A percentile compares a stretch with the other conserved stretches of the same genome.
Conservation (phyloP, 129 eudicot species). For the Erigeron canadensis region DNA sequence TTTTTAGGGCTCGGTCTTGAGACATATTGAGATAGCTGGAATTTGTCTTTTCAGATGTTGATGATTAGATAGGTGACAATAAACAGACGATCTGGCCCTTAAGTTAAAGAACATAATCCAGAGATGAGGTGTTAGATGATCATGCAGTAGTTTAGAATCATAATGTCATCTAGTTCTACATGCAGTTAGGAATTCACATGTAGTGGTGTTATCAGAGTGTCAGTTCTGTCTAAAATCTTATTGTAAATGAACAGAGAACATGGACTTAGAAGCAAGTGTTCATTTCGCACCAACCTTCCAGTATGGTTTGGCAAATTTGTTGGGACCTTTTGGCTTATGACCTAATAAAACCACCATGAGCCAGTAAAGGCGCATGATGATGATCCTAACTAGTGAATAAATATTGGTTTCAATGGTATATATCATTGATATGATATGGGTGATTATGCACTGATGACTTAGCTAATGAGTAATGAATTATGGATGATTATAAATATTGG, state of each 20-base stretch:
- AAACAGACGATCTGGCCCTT: slow-evolving; percentile 10
- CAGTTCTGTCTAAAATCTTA: background rate
- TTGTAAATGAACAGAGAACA: background rate
- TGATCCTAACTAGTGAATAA: too few relatives aligned
- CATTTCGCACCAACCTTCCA: background rate
- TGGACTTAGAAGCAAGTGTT: background rate
- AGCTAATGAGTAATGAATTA: too few relatives aligned
- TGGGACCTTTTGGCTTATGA: slow-evolving; percentile 18
- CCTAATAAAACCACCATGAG: slow-evolving; percentile 1
- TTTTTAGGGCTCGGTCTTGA: background rate
- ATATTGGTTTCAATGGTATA: too few relatives aligned
- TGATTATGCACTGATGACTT: too few relatives aligned
- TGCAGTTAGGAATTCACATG: slow-evolving; percentile 17
- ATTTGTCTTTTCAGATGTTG: slow-evolving; percentile 19
- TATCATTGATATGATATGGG: too few relatives aligned
- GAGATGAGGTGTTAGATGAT: slow-evolving; percentile 14
- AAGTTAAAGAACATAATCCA: slow-evolving; percentile 9
- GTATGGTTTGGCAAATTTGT: slow-evolving; percentile 15
- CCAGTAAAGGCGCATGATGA: background rate
- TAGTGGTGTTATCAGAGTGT: background rate
- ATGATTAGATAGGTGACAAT: slow-evolving; percentile 30
- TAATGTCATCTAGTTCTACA: slow-evolving; percentile 16
- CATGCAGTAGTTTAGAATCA: slow-evolving; percentile 8
- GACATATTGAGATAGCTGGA: background rate
- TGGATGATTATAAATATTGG: too few relatives aligned